A percentile compares a stretch with the other conserved stretches of the same genome.
These are phyloP conservation scores for Rehmannia glutinosa DNA, from an alignment of 257 asterid species.

Conservation along the genomic window DNA sequence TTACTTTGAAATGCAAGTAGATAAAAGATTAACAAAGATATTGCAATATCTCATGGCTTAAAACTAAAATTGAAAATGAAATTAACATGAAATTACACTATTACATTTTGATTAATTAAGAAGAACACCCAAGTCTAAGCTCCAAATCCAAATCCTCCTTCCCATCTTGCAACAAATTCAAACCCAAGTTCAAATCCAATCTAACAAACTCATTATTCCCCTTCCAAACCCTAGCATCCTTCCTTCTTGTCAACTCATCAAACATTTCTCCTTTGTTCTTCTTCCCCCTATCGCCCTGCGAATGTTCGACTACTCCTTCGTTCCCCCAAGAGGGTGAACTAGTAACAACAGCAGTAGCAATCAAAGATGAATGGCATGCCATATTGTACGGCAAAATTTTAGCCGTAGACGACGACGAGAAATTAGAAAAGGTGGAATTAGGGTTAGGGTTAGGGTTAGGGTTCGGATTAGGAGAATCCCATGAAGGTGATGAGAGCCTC, in stretches of 20 bases:
- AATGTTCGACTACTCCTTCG: no score
- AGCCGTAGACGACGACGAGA: slow-evolving; percentile 11
- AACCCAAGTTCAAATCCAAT: slow-evolving; percentile 45
- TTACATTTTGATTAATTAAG: slow-evolving; percentile 8
- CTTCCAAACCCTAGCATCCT: slow-evolving; percentile 41
- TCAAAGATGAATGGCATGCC: no score
- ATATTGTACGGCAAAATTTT: slow-evolving; percentile 22
- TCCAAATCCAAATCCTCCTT: slow-evolving; percentile 69
- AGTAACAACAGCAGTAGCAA: no score
- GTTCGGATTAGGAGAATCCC: slow-evolving; percentile 28
- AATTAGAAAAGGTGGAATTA: slow-evolving; percentile 37
- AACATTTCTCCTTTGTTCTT: slow-evolving; percentile 26
- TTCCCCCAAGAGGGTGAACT: no score
- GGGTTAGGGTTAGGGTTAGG: slow-evolving; percentile 35
- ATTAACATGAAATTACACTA: no score
- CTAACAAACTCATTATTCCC: slow-evolving; percentile 31
- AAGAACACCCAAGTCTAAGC: slow-evolving; percentile 64
- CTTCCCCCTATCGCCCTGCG: no score
- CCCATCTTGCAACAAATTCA: slow-evolving; percentile 29
- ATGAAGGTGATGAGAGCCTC: slow-evolving; percentile 48
- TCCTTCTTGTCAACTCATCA: slow-evolving; percentile 20
- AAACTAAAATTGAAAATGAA: background rate
- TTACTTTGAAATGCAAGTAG: background rate
- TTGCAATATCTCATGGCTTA: background rate
- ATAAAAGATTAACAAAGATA: background rate